A percentile compares a stretch with the other conserved stretches of the same genome.
Conservation (phyloP, 129 eudicot genomes). For the carrot (Daucus carota) region DNA sequence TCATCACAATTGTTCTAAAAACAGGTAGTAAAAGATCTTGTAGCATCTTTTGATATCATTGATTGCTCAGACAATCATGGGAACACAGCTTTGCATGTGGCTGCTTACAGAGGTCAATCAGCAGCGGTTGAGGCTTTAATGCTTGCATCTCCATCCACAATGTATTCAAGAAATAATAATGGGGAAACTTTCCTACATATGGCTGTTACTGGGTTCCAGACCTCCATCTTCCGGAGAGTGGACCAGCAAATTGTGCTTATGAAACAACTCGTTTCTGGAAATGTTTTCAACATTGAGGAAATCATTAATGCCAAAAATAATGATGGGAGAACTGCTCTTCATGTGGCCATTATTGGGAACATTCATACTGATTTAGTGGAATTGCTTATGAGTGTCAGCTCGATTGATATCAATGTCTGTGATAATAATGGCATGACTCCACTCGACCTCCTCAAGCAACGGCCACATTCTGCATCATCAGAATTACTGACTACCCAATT, state of each 20-base stretch:
- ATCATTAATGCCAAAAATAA: constrained; percentile 46
- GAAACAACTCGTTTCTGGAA: constrained; percentile 48
- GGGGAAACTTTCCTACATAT: constrained; percentile 82
- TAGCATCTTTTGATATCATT: constrained; percentile 42
- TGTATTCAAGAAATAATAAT: constrained; percentile 40
- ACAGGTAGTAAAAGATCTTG: constrained; percentile 70
- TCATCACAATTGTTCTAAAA: constrained; percentile 4
- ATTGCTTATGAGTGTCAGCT: constrained; percentile 49
- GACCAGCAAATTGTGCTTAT: constrained; percentile 77
- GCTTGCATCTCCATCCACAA: constrained; percentile 47
- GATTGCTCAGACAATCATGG: constrained; percentile 64
- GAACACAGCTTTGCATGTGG: constrained; percentile 81
- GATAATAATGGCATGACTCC: constrained; percentile 62
- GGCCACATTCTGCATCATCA: constrained; percentile 67
- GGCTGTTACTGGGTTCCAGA: constrained; percentile 72
- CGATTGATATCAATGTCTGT: constrained; percentile 53
- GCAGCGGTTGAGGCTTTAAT: constrained; percentile 60
- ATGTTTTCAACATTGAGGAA: constrained; percentile 41
- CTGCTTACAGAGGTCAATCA: constrained; percentile 74
- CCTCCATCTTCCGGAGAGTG: constrained; percentile 63
- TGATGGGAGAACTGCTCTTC: constrained; percentile 82
- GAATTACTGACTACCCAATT: constrained; percentile 55
- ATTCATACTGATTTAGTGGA: constrained; percentile 70
- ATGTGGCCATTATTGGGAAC: constrained; percentile 65
- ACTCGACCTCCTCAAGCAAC: constrained; percentile 60